Base-by-base conservation (phyloP, 352 stramenopile genomes). In the Phytophthora aleatoria region DNA sequence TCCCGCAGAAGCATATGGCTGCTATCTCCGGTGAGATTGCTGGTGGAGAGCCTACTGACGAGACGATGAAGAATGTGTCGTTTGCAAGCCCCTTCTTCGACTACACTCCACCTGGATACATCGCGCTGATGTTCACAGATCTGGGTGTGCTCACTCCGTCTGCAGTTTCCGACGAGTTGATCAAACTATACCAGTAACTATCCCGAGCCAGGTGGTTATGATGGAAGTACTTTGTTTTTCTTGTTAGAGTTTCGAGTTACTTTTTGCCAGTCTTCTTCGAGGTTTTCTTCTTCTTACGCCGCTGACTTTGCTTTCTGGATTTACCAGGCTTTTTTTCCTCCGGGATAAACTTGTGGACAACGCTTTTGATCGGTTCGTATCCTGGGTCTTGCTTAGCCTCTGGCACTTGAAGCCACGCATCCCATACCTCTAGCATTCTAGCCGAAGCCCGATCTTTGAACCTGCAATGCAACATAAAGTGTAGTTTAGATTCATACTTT, bases 121-220 rank as follows among this genome's bases (percentile, higher is more conserved):
- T 99, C 71, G 97, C 95, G 27, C 81, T 99, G 45, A 92, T 99
- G 56, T 99, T 99, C 73, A 99, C 97, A 45, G 97, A 99, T 81
- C 76, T 99, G 8, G 97, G 97, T 24, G 96, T 99, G 8, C 81
- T 99, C 30, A 99, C 97, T 50, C 96, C 97, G 7, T 98, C 96
- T 62, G 97, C 97, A 30, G 96, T 99, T 45, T 99, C 96, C 20
- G 97, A 99, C 76, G 97, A 99, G 69, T 83, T 99, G 42, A 99
- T 99, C 83, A 96, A 98, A 60, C 76, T 99, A 58, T 99, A 99
- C 83, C 92, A 98, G 81, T 99, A 96, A 87, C 47, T 51, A 55
- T 47, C 47, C 26, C 56, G 26, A 10, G 49, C 27, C 24, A 59
- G 35, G 39, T 60, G 26, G 28, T 50, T 35, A 50, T 44, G 38